Evolutionary conservation across 2,329 filamentous ascomycete genomes (phyloP).

Genomic region (Pestalotiopsis sp.): DNA sequence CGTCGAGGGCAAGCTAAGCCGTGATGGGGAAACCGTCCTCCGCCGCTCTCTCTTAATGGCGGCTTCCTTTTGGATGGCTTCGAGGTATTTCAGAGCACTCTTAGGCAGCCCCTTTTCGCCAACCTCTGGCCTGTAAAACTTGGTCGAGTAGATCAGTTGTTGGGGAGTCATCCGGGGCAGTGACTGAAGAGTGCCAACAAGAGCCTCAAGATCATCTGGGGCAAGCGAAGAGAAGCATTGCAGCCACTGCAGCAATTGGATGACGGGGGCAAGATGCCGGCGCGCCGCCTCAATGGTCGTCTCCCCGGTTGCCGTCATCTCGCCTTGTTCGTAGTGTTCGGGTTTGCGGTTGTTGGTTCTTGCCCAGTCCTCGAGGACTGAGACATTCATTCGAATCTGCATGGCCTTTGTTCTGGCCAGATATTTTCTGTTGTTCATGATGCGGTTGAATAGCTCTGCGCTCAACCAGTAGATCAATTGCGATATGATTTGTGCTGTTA

Average conservation of each 20-base stretch:
- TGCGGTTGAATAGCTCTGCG: conserved; percentile 93
- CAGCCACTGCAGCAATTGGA: conserved; percentile 94
- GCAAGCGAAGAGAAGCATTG: conserved; percentile 95
- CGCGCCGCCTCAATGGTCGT: conserved; percentile 82
- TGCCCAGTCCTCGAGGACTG: conserved; percentile 93
- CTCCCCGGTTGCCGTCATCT: conserved; percentile 81
- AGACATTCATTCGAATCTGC: conserved; percentile 99
- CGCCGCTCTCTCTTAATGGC: conserved; percentile 58
- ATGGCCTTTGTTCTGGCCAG: conserved; percentile 96
- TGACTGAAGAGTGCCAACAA: conserved; percentile 87
- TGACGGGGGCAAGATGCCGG: conserved; percentile 82
- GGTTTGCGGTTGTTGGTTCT: conserved; percentile 89
- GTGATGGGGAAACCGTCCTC: conserved; percentile 39
- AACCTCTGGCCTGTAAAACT: conserved; percentile 91
- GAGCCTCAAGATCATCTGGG: conserved; percentile 79
- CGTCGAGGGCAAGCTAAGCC: conserved; percentile 31
- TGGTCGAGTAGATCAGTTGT: conserved; percentile 87
- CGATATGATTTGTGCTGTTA: conserved; percentile 85
- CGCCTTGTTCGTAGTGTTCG: conserved; percentile 93
- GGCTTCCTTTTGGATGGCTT: conserved; percentile 75
- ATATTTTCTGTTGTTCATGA: conserved; percentile 96
- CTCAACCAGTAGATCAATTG: conserved; percentile 96
- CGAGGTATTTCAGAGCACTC: conserved; percentile 82
- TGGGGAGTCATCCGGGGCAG: conserved; percentile 80
- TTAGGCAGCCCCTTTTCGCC: conserved; percentile 91